Conservation (phyloP, 202 grass and related monocot species). For the Musa balbisiana region DNA sequence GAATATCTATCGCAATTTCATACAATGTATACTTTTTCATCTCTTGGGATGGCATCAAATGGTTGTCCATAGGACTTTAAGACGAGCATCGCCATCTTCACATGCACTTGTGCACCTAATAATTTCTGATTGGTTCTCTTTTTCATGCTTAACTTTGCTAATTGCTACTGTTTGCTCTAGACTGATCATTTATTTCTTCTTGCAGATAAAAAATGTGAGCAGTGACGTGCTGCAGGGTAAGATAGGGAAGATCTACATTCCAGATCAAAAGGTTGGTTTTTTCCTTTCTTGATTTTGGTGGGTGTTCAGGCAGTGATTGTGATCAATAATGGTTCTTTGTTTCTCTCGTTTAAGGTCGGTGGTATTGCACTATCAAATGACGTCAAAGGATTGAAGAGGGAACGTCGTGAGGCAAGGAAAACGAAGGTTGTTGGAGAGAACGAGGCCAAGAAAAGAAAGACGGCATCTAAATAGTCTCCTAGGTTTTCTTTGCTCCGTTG, state of each 20-base stretch:
- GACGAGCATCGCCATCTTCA: background rate
- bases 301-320: background rate
- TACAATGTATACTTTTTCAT: background rate
- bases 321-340: background rate
- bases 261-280: slow-evolving; percentile 69
- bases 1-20: slow-evolving; percentile 2
- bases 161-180: background rate
- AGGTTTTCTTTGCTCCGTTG: background rate
- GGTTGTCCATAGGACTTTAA: background rate
- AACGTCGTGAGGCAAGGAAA: slow-evolving; percentile 71
- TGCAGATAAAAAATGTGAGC: slow-evolving; percentile 82
- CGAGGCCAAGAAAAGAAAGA: slow-evolving; percentile 68
- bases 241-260: slow-evolving; percentile 79
- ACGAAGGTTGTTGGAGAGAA: slow-evolving; percentile 29
- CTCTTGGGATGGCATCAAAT: background rate
- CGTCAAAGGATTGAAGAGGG: slow-evolving; percentile 82
- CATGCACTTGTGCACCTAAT: background rate
- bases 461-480: slow-evolving; percentile 24
- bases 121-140: background rate
- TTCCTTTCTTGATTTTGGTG: background rate
- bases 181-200: background rate
- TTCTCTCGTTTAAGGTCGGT: slow-evolving; percentile 46
- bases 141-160: background rate
- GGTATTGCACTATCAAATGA: slow-evolving; percentile 51
- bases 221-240: slow-evolving; percentile 57